Base-by-base conservation (phyloP, 495 filamentous ascomycete genomes). In the Hypomontagnella submonticulosa region DNA sequence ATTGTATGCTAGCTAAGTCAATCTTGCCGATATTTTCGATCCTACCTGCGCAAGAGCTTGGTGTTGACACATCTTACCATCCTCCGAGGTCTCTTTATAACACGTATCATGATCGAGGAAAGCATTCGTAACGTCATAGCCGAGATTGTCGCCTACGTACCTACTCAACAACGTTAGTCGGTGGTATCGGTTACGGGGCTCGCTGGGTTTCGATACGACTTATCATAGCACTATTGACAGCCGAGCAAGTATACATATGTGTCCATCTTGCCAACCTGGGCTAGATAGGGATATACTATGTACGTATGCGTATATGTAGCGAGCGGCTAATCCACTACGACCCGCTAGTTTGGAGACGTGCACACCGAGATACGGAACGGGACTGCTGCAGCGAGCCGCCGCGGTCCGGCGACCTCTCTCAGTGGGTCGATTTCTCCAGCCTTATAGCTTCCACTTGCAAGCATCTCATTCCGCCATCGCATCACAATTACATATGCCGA, bases 281-380 rank as follows among this genome's bases (percentile, higher is more conserved):
- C 23, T 27, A 27, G 23, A 27, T 27, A 27, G 23, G 23, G 2
- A 27, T 27, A 27, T 27, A 27, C 23, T 27, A 27, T 27, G 6
- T 6, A 27, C 6, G 23, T 6, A 6, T 27, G 6, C 23, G 3
- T 27, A 42, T 41, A 15, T 38, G 32, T n/a, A 13, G 42, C 43
- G 20, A 13, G 42, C 43, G 20, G 15, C 33, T 50, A 46, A 11
- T 50, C 33, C 2, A 3, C 4, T 12, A 50, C 52, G 64, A 62
- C 64, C 64, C 64, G 64, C 65, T 68, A 32, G 30, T 44, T 36
- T 68, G 59, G 65, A 56, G 42, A 63, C 48, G 36, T 63, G 20
- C 50, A 68, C 65, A 68, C 65, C 65, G 65, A 68, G 65, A 46
- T 36, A 58, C 59, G 54, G 36, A 69, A 63, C 49, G 54, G 66